Evolutionary conservation across 441 rosid species (phyloP), one percentile per base, ranked within the genome.

Genomic region (Gossypium davidsonii): DNA sequence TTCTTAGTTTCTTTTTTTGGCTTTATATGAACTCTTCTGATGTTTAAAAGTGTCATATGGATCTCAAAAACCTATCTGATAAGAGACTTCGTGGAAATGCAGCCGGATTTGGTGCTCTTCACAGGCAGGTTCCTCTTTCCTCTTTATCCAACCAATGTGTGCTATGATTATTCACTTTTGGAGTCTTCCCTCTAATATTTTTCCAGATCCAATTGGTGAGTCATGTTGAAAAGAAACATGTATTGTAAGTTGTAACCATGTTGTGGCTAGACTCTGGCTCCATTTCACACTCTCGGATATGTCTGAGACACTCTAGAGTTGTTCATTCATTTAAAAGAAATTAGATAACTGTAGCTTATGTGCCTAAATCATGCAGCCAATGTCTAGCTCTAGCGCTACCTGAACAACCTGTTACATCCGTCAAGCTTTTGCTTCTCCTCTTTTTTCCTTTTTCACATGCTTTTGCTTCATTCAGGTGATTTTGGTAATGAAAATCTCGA

Each of bases 81-180:
- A 42, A 70, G 26, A 44, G 48, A 70, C 76, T 66, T 46, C 78
- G 48, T 84, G 39, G 57, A 66, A 64, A 53, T 88, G 92, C 94
- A 91, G 96, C 94, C 95, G 18, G 87, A 94, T 78, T 79, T 94
- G 92, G 98, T 94, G 85, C 90, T 94, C 74, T 92, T 94, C 83
- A 92, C 95, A 87, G 97, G 97, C 79, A 83, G 68, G 86, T 80
- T 69, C 64, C 79, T 70, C 71, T 65, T 62, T 77, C 60, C 28
- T 78, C 34, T 79, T 71, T 66, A 20, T 72, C 56, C 62, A 28
- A 57, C 58, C 63, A 37, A 53, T 72, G 56, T 37, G 37, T 79
- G 59, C 17, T 69, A 67, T 76, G 44, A 70, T 6, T 21, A 0
- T 55, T 67, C 28, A 3, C 61, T 65, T 77, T 42, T 44, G 28